A percentile compares a stretch with the other conserved stretches of the same genome.
Evolutionary conservation across 768 basidiomycete species (phyloP).

Genomic region (Mycena kentingensis): DNA sequence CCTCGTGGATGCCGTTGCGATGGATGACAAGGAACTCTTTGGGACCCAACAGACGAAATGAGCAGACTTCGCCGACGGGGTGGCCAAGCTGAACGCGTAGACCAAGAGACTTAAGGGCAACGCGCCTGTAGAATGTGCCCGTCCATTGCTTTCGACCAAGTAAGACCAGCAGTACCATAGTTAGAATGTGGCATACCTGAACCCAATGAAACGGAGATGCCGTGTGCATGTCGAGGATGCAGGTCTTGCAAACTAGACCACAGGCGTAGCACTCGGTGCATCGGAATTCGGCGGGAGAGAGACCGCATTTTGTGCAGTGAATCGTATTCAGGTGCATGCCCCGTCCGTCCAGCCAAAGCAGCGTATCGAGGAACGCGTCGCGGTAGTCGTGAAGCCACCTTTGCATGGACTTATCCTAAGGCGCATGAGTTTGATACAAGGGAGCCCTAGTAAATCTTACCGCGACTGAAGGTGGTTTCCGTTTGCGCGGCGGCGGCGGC

Average conservation of each 20-base stretch:
- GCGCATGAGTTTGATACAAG: too few species aligned
- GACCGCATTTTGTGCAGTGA: not conserved
- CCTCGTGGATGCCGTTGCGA: conserved; percentile 29
- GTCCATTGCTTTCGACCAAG: conserved; percentile 22
- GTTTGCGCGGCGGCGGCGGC: too few species aligned
- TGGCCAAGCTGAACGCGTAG: conserved; percentile 30
- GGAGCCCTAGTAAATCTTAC: too few species aligned
- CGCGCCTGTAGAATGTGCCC: conserved; percentile 17
- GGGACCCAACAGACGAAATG: conserved; percentile 3
- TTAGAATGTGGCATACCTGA: not conserved
- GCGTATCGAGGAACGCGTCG: not conserved
- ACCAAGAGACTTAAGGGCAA: conserved; percentile 24
- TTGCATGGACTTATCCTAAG: not conserved
- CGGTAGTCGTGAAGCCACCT: not conserved
- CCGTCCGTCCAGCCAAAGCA: not conserved
- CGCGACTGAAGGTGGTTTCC: too few species aligned
- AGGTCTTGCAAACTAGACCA: not conserved
- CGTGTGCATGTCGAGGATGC: not conserved
- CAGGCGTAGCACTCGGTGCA: not conserved
- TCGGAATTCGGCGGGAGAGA: not conserved
- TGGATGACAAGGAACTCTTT: conserved; percentile 32
- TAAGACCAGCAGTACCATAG: not conserved
- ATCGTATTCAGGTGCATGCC: not conserved
- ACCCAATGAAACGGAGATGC: not conserved
- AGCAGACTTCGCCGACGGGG: conserved; percentile 14